These are phyloP conservation scores for Erodium trifolium DNA, from an alignment of 441 rosid genomes.

Conservation along the genomic window DNA sequence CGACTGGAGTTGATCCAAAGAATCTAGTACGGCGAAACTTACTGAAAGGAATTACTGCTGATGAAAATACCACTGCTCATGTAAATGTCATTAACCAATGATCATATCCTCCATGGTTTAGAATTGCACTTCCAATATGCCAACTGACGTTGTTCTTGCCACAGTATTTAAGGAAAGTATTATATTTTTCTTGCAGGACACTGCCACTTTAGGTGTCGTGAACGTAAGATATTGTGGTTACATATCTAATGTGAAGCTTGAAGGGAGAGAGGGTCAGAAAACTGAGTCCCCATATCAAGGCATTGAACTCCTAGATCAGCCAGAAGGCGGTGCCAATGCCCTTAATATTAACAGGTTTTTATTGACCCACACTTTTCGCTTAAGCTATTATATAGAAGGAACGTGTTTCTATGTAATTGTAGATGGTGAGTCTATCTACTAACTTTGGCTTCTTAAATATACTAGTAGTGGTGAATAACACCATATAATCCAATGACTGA, in stretches of 20 bases:
- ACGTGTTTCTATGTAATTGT: too few relatives aligned
- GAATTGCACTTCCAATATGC: not conserved
- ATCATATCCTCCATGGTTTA: too few relatives aligned
- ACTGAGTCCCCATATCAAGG: slow-evolving; percentile 37
- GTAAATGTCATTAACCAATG: not conserved
- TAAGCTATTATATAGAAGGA: too few relatives aligned
- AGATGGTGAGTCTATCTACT: too few relatives aligned
- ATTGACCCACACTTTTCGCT: not conserved
- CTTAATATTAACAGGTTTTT: slow-evolving; percentile 63
- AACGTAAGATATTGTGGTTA: slow-evolving; percentile 62
- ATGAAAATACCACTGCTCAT: slow-evolving; percentile 72
- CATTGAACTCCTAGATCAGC: slow-evolving; percentile 62
- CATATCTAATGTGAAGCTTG: slow-evolving; percentile 54
- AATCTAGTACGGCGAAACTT: slow-evolving; percentile 56
- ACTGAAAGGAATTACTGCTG: slow-evolving; percentile 76
- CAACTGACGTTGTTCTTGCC: slow-evolving; percentile 11
- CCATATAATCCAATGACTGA: too few relatives aligned
- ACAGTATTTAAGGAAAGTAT: slow-evolving; percentile 21
- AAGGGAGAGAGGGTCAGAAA: slow-evolving; percentile 35
- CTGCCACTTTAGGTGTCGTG: slow-evolving; percentile 61
- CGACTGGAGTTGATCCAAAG: slow-evolving; percentile 45
- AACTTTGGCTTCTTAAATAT: too few relatives aligned
- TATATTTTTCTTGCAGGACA: slow-evolving; percentile 44
- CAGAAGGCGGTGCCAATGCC: slow-evolving; percentile 72
- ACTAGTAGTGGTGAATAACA: too few relatives aligned